These are phyloP conservation scores for Colletotrichum costaricense DNA, from an alignment of 2,329 filamentous ascomycete genomes.

Conservation along the genomic window DNA sequence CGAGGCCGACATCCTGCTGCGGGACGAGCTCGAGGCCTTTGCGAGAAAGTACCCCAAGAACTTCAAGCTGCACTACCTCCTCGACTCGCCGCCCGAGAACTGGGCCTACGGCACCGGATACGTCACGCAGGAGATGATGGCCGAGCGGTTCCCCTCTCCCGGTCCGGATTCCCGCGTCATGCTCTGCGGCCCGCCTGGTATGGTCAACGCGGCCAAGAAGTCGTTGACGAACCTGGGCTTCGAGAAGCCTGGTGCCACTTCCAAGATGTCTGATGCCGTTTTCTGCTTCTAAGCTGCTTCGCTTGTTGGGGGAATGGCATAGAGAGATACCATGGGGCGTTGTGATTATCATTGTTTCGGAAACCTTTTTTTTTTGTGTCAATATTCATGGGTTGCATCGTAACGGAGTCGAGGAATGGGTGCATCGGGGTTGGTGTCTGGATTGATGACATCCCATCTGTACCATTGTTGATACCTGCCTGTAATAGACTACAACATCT, in stretches of 20 bases:
- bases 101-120: constrained; percentile 63
- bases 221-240: constrained; percentile 61
- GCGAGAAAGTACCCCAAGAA: constrained; percentile 62
- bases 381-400: constrained; percentile 20
- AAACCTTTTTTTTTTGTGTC: neutral
- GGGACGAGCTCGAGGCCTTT: constrained; percentile 65
- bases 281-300: constrained; percentile 58
- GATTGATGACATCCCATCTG: constrained; percentile 18
- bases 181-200: constrained; percentile 70
- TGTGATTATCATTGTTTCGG: neutral
- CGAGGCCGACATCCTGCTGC: constrained; percentile 69
- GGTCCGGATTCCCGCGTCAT: constrained; percentile 61
- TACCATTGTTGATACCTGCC: constrained; percentile 31
- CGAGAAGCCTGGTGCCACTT: constrained; percentile 58
- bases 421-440: constrained; percentile 26
- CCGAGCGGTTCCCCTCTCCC: constrained; percentile 58
- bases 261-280: constrained; percentile 66
- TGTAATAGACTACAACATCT: constrained; percentile 25
- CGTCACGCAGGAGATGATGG: constrained; percentile 63
- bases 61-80: constrained; percentile 66
- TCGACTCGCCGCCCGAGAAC: constrained; percentile 56
- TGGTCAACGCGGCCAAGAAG: constrained; percentile 69
- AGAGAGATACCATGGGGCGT: neutral
- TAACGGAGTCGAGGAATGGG: constrained; percentile 19
- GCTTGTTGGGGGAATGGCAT: neutral